Percentiles rank a stretch among this genome's conserved stretches.
phyloP scores from a whole-genome alignment of 2,329 filamentous ascomycete species.

The Penicillium corylophilum region DNA sequence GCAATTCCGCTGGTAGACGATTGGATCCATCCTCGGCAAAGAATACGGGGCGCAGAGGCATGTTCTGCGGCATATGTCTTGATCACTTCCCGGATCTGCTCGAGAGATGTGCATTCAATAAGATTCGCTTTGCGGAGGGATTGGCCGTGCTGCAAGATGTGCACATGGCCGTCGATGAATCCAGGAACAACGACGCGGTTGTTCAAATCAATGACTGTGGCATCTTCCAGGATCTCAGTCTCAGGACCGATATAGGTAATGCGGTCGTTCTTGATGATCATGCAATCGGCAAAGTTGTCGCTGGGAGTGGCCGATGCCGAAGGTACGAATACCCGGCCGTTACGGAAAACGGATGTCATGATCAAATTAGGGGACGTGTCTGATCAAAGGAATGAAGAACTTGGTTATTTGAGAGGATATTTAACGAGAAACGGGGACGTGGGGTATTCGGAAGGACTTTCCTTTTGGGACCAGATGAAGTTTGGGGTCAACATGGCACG shows the following conservation, averaged over 20 bases:
- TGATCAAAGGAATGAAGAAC: not conserved
- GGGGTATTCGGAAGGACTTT: constrained; percentile 11
- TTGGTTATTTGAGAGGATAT: constrained; percentile 1
- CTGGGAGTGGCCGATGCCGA: constrained; percentile 1
- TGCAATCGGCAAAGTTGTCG: constrained; percentile 30
- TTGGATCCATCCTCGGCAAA: constrained; percentile 53
- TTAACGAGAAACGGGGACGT: constrained; percentile 4
- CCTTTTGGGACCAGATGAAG: constrained; percentile 1
- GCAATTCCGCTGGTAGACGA: constrained; percentile 47
- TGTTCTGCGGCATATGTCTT: constrained; percentile 41
- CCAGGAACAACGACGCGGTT: constrained; percentile 44
- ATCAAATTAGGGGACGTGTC: not conserved
- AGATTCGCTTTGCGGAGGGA: constrained; percentile 48
- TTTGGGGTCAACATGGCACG: not conserved
- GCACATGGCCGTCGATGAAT: constrained; percentile 53
- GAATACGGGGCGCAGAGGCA: constrained; percentile 41
- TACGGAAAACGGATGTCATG: constrained; percentile 32
- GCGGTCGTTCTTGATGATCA: constrained; percentile 42
- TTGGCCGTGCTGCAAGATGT: constrained; percentile 52
- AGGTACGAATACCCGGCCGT: constrained; percentile 36
- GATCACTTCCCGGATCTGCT: constrained; percentile 46
- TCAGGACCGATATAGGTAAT: constrained; percentile 45
- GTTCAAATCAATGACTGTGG: constrained; percentile 35
- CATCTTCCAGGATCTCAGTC: constrained; percentile 18
- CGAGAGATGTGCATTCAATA: constrained; percentile 42